phyloP scores from a whole-genome alignment of 1,284 basidiomycete species.

The Ceratorhiza oryzae-sativae region DNA sequence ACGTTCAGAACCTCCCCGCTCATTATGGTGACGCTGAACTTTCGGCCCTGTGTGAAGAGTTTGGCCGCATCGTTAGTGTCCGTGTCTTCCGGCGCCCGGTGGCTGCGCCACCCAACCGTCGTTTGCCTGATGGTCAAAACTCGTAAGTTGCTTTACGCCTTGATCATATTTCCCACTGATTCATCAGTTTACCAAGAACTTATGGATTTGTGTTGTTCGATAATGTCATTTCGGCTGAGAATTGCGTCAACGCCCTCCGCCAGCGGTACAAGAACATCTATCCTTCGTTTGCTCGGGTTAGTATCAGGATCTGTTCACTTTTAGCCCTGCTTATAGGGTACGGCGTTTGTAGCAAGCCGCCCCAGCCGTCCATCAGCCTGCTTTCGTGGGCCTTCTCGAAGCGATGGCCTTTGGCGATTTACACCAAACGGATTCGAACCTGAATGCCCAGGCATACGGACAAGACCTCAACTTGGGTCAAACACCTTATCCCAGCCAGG shows the following conservation, averaged over 20 bases:
- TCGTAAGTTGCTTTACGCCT: not conserved
- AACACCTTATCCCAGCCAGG: not conserved
- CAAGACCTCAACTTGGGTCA: not conserved
- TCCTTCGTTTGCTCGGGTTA: slow-evolving; percentile 30
- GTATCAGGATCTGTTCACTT: not conserved
- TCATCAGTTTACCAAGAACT: not conserved
- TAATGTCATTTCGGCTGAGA: slow-evolving; percentile 24
- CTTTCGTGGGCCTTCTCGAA: slow-evolving; percentile 34
- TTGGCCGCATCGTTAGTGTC: slow-evolving; percentile 26
- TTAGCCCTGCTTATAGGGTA: not conserved
- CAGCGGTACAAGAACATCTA: slow-evolving; percentile 35
- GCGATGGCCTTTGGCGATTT: slow-evolving; percentile 30
- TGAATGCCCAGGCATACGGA: not conserved
- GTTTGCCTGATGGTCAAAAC: slow-evolving; percentile 27
- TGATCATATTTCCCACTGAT: not conserved
- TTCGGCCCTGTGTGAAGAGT: slow-evolving; percentile 19
- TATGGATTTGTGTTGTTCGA: slow-evolving; percentile 36
- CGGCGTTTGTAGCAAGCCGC: slow-evolving; percentile 19
- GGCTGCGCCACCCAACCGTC: slow-evolving; percentile 26
- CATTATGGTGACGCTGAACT: slow-evolving; percentile 29
- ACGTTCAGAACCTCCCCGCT: slow-evolving; percentile 22
- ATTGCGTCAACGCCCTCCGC: slow-evolving; percentile 29
- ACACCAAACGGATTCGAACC: slow-evolving; percentile 17
- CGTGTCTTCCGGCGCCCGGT: slow-evolving; percentile 32
- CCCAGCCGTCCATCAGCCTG: slow-evolving; percentile 28